Base-by-base conservation (phyloP, 345 rosid species). In the Passiflora organensis region DNA sequence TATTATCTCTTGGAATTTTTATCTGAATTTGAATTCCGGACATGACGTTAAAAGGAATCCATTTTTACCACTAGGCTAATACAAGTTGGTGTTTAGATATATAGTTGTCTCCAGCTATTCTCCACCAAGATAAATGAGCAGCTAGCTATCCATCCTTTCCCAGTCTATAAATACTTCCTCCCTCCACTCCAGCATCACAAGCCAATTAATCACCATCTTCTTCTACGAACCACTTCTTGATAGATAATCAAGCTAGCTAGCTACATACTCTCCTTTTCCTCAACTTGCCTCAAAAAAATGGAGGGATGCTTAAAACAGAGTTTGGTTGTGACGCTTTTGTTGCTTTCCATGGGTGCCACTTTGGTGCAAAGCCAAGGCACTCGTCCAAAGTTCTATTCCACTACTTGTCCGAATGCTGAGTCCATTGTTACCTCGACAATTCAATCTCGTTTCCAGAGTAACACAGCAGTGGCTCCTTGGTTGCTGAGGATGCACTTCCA, bases 401-500 rank as follows among this genome's bases (percentile, higher is more conserved):
- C 28, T 14, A 32, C 54, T 2, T 63, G 67, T 24, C 48, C 67
- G 13, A 52, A 22, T 9, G 67, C 53, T 5, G 60, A 63, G 19
- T 21, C 67, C 60, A 54, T 63, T 12, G 60, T 63, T 6, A 14
- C n/a, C 6, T 15, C 39, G 9, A 55, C 67, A 6, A 58, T 62
- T 16, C 58, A 53, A 14, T 28, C 52, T 36, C 58, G 28, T 13
- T 62, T 52, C 56, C 36, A 19, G 0, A 54, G 66, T 2, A 6
- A 81, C 36, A 70, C 79, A 1, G 32, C 64, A 18, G 51, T 81
- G 45, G 86, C 83, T 19, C 79, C 79, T 0, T 75, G 74, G 16
- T 46, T 81, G 49, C 39, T 81, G 16, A 81, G 86, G 65, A 71
- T 78, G 81, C 73, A 60, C 47, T 78, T 78, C 51, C 83, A 78